Evolutionary conservation across 1,139 yeast genomes (phyloP), one percentile per base, ranked within the genome.

Genomic region (Magnusiomyces paraingens): DNA sequence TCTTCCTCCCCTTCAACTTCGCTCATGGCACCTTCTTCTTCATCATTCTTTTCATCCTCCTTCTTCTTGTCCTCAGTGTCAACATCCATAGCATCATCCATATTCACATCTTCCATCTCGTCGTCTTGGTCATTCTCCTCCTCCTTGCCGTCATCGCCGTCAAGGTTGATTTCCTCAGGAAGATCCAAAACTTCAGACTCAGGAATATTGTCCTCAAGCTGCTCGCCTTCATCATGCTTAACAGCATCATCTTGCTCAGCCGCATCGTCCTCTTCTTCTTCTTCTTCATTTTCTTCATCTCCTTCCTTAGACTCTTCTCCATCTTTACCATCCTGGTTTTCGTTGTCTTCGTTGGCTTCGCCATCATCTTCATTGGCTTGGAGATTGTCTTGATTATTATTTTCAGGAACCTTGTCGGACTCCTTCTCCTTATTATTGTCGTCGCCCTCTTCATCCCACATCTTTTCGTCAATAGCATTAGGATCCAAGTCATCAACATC

Each of bases 381-480:
- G 2, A 77, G 72, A 4, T 77, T 79, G 1, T 76, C 77, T 2
- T 76, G 80, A 2, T 80, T 80, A n/a, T 81, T 82, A 5, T 76
- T 76, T 41, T 81, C 80, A 2, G 76, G 74, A 29, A 21, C 91
- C 64, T 88, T 86, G 56, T 85, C 87, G 47, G 86, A 77, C 38
- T 84, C 81, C 51, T 80, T 76, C 47, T 79, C 82, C 47, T 78
- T 77, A 68, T 86, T 90, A 18, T 89, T 79, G 12, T 86, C 91
- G 54, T 83, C 79, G 14, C 86, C 86, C 67, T 91, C 90, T 65
- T 90, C 98, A 64, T 93, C 95, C 99, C 99, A 93, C 96, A 93
- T 88, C 73, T 93, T 93, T 63, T 94, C 99, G 68, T 94, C 99
- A 51, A 93, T 82, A 4, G 96, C 96, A 69, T 91, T 88, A 1